Evolutionary conservation across 257 asterid genomes (phyloP).

Genomic region (Verbascum thapsus): DNA sequence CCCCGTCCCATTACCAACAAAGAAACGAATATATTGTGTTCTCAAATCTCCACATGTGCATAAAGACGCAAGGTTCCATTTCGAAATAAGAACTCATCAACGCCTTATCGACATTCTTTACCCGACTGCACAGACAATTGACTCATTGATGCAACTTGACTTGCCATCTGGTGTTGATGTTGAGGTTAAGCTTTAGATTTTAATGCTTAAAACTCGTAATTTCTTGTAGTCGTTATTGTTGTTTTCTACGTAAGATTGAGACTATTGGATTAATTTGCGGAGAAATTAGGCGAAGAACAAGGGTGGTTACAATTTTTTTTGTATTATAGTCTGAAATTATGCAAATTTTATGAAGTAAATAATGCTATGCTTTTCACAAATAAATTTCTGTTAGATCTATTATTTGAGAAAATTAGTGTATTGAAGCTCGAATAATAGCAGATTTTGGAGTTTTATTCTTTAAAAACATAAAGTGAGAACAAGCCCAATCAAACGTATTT

Average conservation of each 20-base stretch:
- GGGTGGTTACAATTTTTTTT: slow-evolving; percentile 18
- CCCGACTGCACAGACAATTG: slow-evolving; percentile 97
- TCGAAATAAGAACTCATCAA: slow-evolving; percentile 92
- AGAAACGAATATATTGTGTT: slow-evolving; percentile 80
- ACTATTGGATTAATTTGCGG: slow-evolving; percentile 10
- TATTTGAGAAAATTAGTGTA: too few species aligned
- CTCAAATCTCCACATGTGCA: slow-evolving; percentile 96
- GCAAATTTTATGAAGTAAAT: slow-evolving; percentile 12
- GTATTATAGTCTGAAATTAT: slow-evolving; percentile 22
- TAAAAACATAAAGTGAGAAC: too few species aligned
- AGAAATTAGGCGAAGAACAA: slow-evolving; percentile 6
- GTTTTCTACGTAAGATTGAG: slow-evolving; percentile 10
- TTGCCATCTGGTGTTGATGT: slow-evolving; percentile 98
- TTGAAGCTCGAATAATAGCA: too few species aligned
- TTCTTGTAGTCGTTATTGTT: slow-evolving; percentile 25
- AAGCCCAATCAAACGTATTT: too few species aligned
- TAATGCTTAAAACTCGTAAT: slow-evolving; percentile 6
- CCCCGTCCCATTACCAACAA: slow-evolving; percentile 93
- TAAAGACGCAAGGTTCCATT: slow-evolving; percentile 96
- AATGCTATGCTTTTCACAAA: slow-evolving; percentile 1
- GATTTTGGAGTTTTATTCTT: too few species aligned
- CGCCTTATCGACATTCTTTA: slow-evolving; percentile 89
- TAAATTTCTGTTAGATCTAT: not conserved
- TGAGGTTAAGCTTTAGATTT: slow-evolving; percentile 87
- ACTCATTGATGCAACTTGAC: slow-evolving; percentile 94